Conservation (phyloP, 1,139 yeast genomes). For the Pichia sp. region DNA sequence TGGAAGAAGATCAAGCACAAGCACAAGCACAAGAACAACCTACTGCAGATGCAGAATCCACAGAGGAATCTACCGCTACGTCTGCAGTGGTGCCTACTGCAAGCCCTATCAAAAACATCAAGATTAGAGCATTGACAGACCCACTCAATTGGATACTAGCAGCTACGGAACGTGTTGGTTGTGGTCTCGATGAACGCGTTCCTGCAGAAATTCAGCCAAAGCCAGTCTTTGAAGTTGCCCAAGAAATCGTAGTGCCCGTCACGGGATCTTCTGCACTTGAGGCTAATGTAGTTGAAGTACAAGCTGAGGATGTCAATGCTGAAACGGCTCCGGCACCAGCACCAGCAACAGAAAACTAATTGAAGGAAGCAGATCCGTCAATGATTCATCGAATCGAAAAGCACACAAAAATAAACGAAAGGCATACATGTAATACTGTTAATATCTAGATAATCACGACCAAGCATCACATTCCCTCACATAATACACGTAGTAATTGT, state of each 20-base stretch:
- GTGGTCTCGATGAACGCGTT: slow-evolving; percentile 22
- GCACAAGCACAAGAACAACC: not conserved
- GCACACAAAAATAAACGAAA: too few relatives aligned
- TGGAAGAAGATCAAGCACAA: slow-evolving; percentile 17
- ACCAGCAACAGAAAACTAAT: not conserved
- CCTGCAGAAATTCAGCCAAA: slow-evolving; percentile 15
- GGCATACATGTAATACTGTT: too few relatives aligned
- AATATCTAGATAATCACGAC: too few relatives aligned
- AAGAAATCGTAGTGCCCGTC: too few relatives aligned
- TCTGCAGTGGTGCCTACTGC: too few relatives aligned
- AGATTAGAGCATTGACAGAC: slow-evolving; percentile 37
- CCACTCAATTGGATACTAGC: slow-evolving; percentile 48
- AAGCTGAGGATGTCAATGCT: not conserved
- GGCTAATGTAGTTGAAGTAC: slow-evolving; percentile 2
- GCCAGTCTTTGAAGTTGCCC: too few relatives aligned
- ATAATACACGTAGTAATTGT: too few relatives aligned
- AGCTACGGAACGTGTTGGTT: slow-evolving; percentile 35
- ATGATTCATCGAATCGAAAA: too few relatives aligned
- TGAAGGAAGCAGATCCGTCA: too few relatives aligned
- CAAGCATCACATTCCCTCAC: too few relatives aligned
- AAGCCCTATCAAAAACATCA: slow-evolving; percentile 17
- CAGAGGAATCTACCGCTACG: not conserved
- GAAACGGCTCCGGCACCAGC: not conserved
- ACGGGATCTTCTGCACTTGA: too few relatives aligned
- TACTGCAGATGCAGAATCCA: slow-evolving; percentile 1